Percentiles rank a stretch among this genome's conserved stretches.
phyloP scores from a whole-genome alignment of 208 protist species.

The Wallacemonas sp. region DNA sequence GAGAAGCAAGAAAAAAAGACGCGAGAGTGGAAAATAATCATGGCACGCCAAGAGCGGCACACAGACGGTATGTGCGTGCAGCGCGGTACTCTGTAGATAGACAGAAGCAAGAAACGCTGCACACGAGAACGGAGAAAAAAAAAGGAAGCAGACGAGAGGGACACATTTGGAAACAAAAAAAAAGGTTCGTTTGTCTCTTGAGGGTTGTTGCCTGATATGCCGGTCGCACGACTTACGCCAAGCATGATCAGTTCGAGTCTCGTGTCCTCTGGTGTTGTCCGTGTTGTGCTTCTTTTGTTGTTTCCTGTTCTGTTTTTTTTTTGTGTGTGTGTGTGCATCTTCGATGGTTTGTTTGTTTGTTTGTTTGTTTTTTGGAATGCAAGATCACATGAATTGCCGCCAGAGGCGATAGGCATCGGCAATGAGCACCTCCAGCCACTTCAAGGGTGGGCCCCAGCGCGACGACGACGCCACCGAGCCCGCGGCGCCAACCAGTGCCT shows the following conservation, averaged over 20 bases:
- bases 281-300: no score
- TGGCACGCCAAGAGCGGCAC: not conserved
- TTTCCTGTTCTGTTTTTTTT: constrained; percentile 2
- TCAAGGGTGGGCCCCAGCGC: constrained; percentile 12
- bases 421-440: constrained; percentile 68
- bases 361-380: not conserved
- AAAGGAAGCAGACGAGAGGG: no score
- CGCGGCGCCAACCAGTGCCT: not conserved
- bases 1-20: constrained; percentile 20
- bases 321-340: not conserved
- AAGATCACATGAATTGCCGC: constrained; percentile 24
- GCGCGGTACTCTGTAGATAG: no score
- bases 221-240: no score
- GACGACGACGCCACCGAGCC: not conserved
- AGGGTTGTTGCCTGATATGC: no score
- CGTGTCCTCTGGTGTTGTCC: no score
- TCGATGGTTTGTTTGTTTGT: not conserved
- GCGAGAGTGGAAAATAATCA: not conserved
- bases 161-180: no score
- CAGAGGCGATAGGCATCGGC: constrained; percentile 61
- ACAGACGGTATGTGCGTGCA: no score
- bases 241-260: no score
- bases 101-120: no score
- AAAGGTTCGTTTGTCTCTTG: no score
- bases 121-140: no score